phyloP scores from a whole-genome alignment of 352 stramenopile genomes.

The Halophytophthora polymorphica region DNA sequence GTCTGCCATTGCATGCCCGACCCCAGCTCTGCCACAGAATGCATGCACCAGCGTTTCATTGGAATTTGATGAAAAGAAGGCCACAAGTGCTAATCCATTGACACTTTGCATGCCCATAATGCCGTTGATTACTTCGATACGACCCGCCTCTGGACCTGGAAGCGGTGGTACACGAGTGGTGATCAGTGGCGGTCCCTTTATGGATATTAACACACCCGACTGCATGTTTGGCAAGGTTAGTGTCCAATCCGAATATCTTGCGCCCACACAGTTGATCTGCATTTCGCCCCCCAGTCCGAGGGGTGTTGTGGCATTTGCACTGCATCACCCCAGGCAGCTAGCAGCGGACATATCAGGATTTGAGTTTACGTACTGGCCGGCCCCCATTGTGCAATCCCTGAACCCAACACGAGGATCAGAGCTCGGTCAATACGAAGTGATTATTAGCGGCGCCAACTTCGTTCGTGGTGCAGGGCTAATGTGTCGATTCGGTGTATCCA shows the following conservation, averaged over 20 bases:
- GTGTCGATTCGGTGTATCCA: constrained; percentile 42
- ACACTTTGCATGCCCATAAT: constrained; percentile 7
- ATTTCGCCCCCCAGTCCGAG: constrained; percentile 20
- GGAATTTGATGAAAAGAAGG: constrained; percentile 10
- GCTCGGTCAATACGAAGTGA: constrained; percentile 20
- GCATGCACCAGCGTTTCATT: constrained; percentile 18
- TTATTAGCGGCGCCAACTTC: constrained; percentile 36
- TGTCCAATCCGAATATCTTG: constrained; percentile 21
- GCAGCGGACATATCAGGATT: neutral
- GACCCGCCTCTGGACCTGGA: constrained; percentile 26
- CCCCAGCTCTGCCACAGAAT: neutral
- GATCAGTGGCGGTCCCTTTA: constrained; percentile 29
- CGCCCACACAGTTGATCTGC: constrained; percentile 30
- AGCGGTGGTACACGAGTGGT: constrained; percentile 38
- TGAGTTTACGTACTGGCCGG: constrained; percentile 23
- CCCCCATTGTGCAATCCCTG: constrained; percentile 11
- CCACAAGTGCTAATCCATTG: constrained; percentile 1
- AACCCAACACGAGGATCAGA: constrained; percentile 28
- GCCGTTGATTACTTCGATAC: constrained; percentile 23
- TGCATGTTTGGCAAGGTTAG: constrained; percentile 27
- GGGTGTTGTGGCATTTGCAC: constrained; percentile 20
- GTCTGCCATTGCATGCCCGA: constrained; percentile 8
- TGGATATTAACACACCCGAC: constrained; percentile 9
- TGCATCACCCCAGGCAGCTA: constrained; percentile 16
- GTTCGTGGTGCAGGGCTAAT: constrained; percentile 22